Conservation (phyloP, 352 stramenopile species). For the Phytopythium aichiense region DNA sequence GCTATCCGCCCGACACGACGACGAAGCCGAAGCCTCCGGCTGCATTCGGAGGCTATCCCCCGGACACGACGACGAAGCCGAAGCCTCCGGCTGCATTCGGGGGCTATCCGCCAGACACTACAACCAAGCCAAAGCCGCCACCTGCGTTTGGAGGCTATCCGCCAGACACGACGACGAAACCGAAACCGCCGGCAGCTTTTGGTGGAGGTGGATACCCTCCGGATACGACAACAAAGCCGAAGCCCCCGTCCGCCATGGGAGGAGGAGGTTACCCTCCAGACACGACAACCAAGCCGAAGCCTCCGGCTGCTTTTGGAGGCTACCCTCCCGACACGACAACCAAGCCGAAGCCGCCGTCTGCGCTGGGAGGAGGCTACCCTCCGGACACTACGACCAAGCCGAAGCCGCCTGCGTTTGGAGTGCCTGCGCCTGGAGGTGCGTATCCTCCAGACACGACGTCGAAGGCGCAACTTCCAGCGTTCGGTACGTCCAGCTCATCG, state of each 20-base stretch:
- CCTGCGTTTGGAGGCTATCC: slow-evolving; percentile 17
- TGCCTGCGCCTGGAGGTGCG: slow-evolving; percentile 1
- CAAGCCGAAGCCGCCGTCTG: slow-evolving; percentile 12
- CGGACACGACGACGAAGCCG: slow-evolving; percentile 14
- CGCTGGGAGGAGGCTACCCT: slow-evolving; percentile 22
- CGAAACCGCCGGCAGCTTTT: slow-evolving; percentile 14
- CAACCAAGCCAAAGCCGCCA: slow-evolving; percentile 24
- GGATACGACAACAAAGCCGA: slow-evolving; percentile 22
- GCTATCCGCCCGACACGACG: slow-evolving; percentile 17
- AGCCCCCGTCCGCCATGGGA: slow-evolving; percentile 11
- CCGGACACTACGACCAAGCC: slow-evolving; percentile 27
- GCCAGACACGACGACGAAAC: slow-evolving; percentile 15
- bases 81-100: slow-evolving; percentile 11
- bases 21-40: slow-evolving; percentile 23
- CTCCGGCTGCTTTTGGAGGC: slow-evolving; percentile 3
- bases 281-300: slow-evolving; percentile 13
- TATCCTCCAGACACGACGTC: slow-evolving; percentile 20
- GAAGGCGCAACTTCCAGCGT: slow-evolving; percentile 9
- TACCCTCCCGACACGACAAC: slow-evolving; percentile 9
- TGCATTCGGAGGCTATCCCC: slow-evolving; percentile 19
- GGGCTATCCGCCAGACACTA: slow-evolving; percentile 16
- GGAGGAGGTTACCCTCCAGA: slow-evolving; percentile 26
- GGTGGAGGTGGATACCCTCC: slow-evolving; percentile 9
- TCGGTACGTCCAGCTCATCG: slow-evolving; percentile 3
- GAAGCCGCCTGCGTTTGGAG: slow-evolving; percentile 25